A percentile compares a stretch with the other conserved stretches of the same genome.
phyloP scores from a whole-genome alignment of 768 basidiomycete genomes.

The Chalciporus chontae region DNA sequence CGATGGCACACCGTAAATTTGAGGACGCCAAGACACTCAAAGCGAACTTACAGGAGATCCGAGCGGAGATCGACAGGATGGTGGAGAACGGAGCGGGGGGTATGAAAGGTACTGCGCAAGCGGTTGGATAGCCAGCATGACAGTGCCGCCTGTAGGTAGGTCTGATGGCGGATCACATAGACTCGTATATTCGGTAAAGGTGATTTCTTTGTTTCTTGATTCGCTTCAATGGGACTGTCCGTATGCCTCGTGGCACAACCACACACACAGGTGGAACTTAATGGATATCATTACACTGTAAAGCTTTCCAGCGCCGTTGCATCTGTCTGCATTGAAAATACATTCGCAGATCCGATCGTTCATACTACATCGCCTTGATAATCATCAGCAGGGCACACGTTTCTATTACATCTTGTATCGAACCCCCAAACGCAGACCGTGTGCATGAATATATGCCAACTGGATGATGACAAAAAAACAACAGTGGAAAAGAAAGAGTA shows the following conservation, averaged over 20 bases:
- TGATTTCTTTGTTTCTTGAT: no score
- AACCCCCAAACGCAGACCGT: conserved; percentile 11
- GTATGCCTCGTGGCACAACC: no score
- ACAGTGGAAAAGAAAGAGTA: background rate
- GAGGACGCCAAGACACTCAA: conserved; percentile 90
- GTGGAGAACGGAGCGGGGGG: conserved; percentile 33
- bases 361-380: no score
- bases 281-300: no score
- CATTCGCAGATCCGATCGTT: no score
- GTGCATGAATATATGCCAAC: conserved; percentile 16
- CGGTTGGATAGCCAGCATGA: background rate
- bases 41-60: conserved; percentile 76
- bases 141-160: no score
- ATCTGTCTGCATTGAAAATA: no score
- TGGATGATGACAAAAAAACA: conserved; percentile 9
- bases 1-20: conserved; percentile 86
- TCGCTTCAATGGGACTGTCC: no score
- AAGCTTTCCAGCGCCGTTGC: no score
- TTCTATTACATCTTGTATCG: conserved; percentile 8
- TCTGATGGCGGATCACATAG: no score
- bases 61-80: conserved; percentile 76
- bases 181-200: no score
- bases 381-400: background rate
- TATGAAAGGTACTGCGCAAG: background rate
- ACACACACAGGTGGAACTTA: no score